A percentile compares a stretch with the other conserved stretches of the same genome.
phyloP scores from a whole-genome alignment of 768 basidiomycete genomes.

The Podaxis pistillaris region DNA sequence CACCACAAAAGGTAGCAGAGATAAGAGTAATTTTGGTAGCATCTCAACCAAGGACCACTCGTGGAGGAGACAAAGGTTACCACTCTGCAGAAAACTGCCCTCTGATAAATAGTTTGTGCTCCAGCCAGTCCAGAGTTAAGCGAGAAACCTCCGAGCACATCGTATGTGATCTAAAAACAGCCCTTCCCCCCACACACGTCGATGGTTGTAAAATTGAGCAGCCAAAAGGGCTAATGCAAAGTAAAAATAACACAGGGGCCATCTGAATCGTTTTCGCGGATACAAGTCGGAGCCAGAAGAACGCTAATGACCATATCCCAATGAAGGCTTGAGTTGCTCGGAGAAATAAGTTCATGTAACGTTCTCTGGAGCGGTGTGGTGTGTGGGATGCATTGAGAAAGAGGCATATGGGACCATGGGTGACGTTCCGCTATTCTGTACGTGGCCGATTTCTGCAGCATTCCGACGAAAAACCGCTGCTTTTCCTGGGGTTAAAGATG shows the following conservation, averaged over 20 bases:
- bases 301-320: not conserved
- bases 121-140: not conserved
- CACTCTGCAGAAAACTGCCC: not conserved
- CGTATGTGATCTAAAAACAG: not conserved
- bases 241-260: not conserved
- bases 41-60: not conserved
- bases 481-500: not conserved
- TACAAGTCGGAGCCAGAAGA: not conserved
- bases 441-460: not conserved
- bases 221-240: too few relatives aligned
- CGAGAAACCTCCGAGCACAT: conserved; percentile 2
- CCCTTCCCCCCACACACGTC: not conserved
- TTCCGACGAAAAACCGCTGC: not conserved
- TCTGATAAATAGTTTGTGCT: not conserved
- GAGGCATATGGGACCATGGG: not conserved
- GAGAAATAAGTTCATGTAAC: not conserved
- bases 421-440: not conserved
- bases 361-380: not conserved
- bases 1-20: not conserved
- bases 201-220: too few relatives aligned
- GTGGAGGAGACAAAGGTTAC: not conserved
- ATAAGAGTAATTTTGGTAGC: not conserved
- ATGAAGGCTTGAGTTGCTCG: not conserved
- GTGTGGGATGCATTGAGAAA: not conserved
- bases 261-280: not conserved